Evolutionary conservation across 1,139 yeast genomes (phyloP).

Genomic region (Torulaspora globosa): DNA sequence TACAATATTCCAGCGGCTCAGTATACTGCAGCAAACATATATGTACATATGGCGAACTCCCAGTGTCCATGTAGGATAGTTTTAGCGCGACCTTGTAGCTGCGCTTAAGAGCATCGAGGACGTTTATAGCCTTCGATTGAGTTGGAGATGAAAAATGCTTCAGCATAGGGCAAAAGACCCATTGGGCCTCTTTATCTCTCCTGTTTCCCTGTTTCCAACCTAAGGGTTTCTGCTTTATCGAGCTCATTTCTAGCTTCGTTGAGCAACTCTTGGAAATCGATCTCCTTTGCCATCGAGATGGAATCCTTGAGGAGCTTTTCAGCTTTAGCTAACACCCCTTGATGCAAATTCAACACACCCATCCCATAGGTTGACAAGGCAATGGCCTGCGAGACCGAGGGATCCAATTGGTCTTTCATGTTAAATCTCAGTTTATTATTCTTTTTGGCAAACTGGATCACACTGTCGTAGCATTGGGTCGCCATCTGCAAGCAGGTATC

Average conservation of each 20-base stretch:
- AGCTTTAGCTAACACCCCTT: constrained; percentile 44
- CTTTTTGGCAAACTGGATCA: constrained; percentile 51
- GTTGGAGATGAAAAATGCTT: neutral
- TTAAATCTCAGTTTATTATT: constrained; percentile 42
- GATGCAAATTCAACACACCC: constrained; percentile 70
- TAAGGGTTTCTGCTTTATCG: constrained; percentile 37
- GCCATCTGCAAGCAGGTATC: constrained; percentile 46
- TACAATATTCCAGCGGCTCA: neutral
- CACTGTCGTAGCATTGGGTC: constrained; percentile 49
- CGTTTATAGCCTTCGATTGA: neutral
- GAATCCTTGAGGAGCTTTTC: constrained; percentile 64
- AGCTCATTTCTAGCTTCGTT: constrained; percentile 65
- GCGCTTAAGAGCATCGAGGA: neutral
- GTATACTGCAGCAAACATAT: neutral
- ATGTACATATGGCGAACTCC: neutral
- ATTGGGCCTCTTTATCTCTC: neutral
- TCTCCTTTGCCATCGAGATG: constrained; percentile 62
- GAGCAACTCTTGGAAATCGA: constrained; percentile 61
- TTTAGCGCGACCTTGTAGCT: no score
- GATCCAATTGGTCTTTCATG: constrained; percentile 40
- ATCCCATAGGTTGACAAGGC: constrained; percentile 82
- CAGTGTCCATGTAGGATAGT: neutral
- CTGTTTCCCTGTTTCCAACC: constrained; percentile 12
- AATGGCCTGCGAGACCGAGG: constrained; percentile 55
- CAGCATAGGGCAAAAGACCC: neutral